Evolutionary conservation across 148 eudicot species (phyloP).

Genomic region (Rhododendron vialii): DNA sequence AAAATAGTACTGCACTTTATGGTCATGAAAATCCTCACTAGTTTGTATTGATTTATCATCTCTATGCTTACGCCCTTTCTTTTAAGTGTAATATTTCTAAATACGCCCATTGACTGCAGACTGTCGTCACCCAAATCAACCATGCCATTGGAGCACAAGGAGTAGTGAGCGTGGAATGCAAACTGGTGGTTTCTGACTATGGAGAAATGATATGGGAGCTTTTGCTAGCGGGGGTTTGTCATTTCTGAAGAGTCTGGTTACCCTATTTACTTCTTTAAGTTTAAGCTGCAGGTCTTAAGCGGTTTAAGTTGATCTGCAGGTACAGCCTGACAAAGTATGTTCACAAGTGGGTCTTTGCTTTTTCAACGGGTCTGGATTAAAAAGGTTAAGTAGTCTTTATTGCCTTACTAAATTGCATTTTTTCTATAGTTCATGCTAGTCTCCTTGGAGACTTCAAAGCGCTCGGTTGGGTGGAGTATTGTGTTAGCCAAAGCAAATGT

Average conservation of each 20-base stretch:
- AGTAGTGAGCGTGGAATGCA: slow-evolving; percentile 67
- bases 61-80: background rate
- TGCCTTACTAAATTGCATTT: background rate
- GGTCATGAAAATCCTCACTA: background rate
- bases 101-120: slow-evolving; percentile 29
- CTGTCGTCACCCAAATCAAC: slow-evolving; percentile 66
- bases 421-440: background rate
- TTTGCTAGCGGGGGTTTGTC: slow-evolving; percentile 60
- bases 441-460: background rate
- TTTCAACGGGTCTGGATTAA: slow-evolving; percentile 25
- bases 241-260: background rate
- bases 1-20: background rate
- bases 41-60: background rate
- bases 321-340: slow-evolving; percentile 55
- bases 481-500: background rate
- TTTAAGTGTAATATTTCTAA: background rate
- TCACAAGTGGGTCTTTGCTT: slow-evolving; percentile 54
- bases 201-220: slow-evolving; percentile 88
- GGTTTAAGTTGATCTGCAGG: slow-evolving; percentile 35
- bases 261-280: slow-evolving; percentile 1
- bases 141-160: slow-evolving; percentile 87
- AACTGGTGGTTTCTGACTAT: slow-evolving; percentile 54
- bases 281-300: background rate
- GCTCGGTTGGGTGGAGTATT: background rate
- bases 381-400: slow-evolving; percentile 33